Percentiles rank a stretch among this genome's conserved stretches.
phyloP scores from a whole-genome alignment of 495 filamentous ascomycete species.

The Xylaria palmicola region DNA sequence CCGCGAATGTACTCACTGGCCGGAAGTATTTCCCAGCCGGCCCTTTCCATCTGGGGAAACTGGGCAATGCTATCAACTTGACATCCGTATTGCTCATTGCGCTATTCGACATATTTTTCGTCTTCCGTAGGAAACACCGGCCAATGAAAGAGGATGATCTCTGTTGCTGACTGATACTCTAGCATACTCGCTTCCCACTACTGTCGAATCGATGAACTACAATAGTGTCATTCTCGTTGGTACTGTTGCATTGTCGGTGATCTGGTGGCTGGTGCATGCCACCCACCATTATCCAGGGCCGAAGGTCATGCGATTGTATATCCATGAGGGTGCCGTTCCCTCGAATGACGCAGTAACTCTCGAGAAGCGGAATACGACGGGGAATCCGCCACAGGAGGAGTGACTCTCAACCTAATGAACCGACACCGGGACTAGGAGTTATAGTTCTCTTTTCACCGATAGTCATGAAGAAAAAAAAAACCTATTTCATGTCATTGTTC shows the following conservation, averaged over 20 bases:
- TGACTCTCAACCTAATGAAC: not conserved
- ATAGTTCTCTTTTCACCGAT: not conserved
- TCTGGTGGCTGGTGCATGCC: slow-evolving; percentile 68
- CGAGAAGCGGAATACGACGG: slow-evolving; percentile 5
- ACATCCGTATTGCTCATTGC: slow-evolving; percentile 63
- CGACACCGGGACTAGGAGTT: not conserved
- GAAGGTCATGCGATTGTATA: slow-evolving; percentile 51
- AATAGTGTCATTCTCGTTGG: slow-evolving; percentile 64
- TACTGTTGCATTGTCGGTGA: slow-evolving; percentile 46
- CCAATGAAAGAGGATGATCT: not conserved
- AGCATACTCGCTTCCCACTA: slow-evolving; percentile 59
- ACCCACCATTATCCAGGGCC: slow-evolving; percentile 57
- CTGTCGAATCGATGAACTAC: slow-evolving; percentile 67
- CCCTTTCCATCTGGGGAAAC: slow-evolving; percentile 64
- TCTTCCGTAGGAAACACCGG: slow-evolving; percentile 50
- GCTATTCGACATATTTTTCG: slow-evolving; percentile 71
- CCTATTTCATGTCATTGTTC: not conserved
- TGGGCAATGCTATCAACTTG: slow-evolving; percentile 61
- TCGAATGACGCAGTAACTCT: slow-evolving; percentile 1
- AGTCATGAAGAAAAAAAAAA: not conserved
- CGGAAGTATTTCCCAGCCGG: slow-evolving; percentile 64
- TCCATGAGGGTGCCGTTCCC: slow-evolving; percentile 33
- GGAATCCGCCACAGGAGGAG: not conserved
- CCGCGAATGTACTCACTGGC: slow-evolving; percentile 66
- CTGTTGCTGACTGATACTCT: slow-evolving; percentile 7